phyloP scores from a whole-genome alignment of 2,329 filamentous ascomycete species.

The Paecilomyces sp. region DNA sequence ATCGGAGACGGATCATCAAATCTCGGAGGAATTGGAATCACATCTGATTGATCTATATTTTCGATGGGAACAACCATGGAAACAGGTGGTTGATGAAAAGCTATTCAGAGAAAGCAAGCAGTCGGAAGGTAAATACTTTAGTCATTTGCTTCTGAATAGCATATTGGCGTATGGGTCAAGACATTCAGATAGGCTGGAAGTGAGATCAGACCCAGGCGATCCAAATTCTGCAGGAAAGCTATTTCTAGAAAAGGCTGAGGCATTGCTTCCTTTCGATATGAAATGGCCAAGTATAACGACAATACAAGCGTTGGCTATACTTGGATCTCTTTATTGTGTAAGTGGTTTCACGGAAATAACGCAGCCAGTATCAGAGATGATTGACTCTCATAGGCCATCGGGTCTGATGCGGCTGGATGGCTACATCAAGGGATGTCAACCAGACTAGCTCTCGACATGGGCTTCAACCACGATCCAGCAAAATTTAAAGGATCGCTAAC shows the following conservation, averaged over 20 bases:
- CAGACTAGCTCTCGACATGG: constrained; percentile 31
- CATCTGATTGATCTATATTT: constrained; percentile 30
- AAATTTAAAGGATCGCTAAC: constrained; percentile 20
- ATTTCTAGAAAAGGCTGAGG: constrained; percentile 22
- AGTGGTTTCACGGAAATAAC: constrained; percentile 4
- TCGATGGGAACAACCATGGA: constrained; percentile 31
- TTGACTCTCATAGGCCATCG: constrained; percentile 19
- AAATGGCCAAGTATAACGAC: constrained; percentile 28
- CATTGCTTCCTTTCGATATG: constrained; percentile 13
- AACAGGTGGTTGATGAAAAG: constrained; percentile 27
- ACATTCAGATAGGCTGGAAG: constrained; percentile 24
- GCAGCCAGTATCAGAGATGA: not conserved
- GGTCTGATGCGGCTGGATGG: constrained; percentile 29
- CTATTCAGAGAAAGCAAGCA: constrained; percentile 25
- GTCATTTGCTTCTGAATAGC: constrained; percentile 24
- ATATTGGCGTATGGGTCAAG: constrained; percentile 28
- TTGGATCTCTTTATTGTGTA: constrained; percentile 20
- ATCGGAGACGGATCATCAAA: not conserved
- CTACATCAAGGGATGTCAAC: constrained; percentile 32
- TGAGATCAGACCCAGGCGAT: constrained; percentile 21
- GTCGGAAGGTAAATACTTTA: constrained; percentile 21
- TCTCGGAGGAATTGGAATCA: constrained; percentile 17
- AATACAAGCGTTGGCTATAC: constrained; percentile 27
- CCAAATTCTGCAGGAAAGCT: constrained; percentile 25
- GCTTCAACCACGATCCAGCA: constrained; percentile 27